Evolutionary conservation across 129 eudicot genomes (phyloP), one percentile per base, ranked within the genome.

Genomic region (Lactuca sativa): DNA sequence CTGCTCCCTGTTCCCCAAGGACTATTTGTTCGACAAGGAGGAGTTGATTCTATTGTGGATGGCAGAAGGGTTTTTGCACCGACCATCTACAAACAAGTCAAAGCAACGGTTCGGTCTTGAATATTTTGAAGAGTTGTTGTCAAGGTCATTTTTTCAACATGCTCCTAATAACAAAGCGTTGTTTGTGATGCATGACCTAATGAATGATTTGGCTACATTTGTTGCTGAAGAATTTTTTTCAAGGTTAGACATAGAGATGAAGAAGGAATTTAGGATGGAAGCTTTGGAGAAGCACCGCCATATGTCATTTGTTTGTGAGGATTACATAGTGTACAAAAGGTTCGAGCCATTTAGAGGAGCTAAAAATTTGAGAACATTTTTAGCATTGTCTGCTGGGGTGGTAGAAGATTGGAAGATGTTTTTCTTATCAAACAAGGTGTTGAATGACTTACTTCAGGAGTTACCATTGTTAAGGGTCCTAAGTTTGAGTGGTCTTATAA

Each of bases 121-220:
- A 4, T 81, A 54, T 51, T 71, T 81, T 43, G 56, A 71, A 2
- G 72, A 60, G 18, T 17, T 77, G 11, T 14, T 72, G 15, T 53
- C 66, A 36, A 62, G 74, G 44, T 73, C 82, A 37, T 73, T 82
- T 74, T 82, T 82, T 38, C 78, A 49, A 60, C 53, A 47, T 13
- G 49, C 71, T 3, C 56, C 72, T 56, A 43, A 56, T 17, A 9
- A 32, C 5, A 44, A 43, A 62, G 70, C 75, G 0, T 5, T n/a
- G 59, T 74, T 25, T 33, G 75, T 72, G 43, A 72, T 78, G 80
- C 84, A 83, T 74, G 81, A 83, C 41, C 37, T 83, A 6, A 67
- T 77, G 59, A 34, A 82, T 70, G 86, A 78, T 15, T 15, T 78
- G 30, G 77, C 83, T 1, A 59, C 55, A 9, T 70, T 7, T 33